Conservation (phyloP, 192 early-diverging fungal genomes). For the Coemansia sp. region DNA sequence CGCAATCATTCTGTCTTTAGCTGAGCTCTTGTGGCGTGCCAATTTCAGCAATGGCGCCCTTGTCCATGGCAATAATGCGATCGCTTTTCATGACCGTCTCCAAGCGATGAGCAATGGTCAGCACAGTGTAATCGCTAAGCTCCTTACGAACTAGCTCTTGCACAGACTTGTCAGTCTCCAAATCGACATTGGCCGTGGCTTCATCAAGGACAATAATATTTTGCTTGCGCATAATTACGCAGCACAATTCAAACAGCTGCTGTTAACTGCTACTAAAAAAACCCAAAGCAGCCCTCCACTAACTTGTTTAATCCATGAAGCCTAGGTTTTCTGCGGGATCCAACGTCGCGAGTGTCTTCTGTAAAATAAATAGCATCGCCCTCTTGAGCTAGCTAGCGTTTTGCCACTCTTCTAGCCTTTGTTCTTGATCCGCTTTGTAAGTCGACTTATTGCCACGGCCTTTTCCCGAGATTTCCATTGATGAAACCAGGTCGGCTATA, state of each 20-base stretch:
- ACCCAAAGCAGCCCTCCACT: neutral
- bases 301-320: neutral
- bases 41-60: slow-evolving; percentile 63
- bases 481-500: neutral
- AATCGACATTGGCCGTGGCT: slow-evolving; percentile 50
- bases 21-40: slow-evolving; percentile 58
- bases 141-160: slow-evolving; percentile 48
- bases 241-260: slow-evolving; percentile 64
- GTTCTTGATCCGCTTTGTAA: neutral
- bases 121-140: slow-evolving; percentile 44
- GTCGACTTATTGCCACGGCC: neutral
- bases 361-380: neutral
- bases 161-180: slow-evolving; percentile 19
- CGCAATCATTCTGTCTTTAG: slow-evolving; percentile 17
- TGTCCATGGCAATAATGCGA: slow-evolving; percentile 64
- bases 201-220: slow-evolving; percentile 12
- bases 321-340: neutral
- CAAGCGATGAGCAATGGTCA: slow-evolving; percentile 70
- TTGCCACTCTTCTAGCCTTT: slow-evolving; percentile 6
- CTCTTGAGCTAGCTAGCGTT: slow-evolving; percentile 5
- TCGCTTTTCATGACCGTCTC: slow-evolving; percentile 68
- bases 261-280: slow-evolving; percentile 52
- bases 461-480: neutral
- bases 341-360: neutral
- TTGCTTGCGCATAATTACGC: slow-evolving; percentile 57